Evolutionary conservation across 495 filamentous ascomycete species (phyloP).

Genomic region (Penicillium canescens): DNA sequence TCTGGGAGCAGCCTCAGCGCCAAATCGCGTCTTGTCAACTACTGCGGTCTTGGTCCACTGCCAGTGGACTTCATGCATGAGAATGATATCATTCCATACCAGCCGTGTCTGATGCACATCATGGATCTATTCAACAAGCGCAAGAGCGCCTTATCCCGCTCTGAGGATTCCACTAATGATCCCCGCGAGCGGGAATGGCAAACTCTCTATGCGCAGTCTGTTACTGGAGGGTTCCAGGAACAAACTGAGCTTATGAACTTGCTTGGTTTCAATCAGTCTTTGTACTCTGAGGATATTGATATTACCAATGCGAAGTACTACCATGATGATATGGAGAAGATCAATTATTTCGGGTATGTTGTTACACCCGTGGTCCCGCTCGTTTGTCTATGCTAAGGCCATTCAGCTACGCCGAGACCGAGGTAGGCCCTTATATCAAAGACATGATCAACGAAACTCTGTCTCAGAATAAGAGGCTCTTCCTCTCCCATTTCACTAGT

Average conservation of each 20-base stretch:
- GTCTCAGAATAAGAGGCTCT: constrained; percentile 39
- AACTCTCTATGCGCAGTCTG: constrained; percentile 45
- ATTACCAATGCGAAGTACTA: constrained; percentile 27
- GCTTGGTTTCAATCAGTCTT: constrained; percentile 38
- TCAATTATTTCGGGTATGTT: constrained; percentile 48
- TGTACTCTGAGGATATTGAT: constrained; percentile 35
- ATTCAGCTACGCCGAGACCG: constrained; percentile 35
- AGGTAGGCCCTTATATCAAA: constrained; percentile 42
- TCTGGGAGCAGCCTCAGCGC: constrained; percentile 45
- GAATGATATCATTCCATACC: constrained; percentile 42
- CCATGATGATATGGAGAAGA: constrained; percentile 32
- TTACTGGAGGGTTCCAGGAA: constrained; percentile 45
- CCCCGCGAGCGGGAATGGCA: constrained; percentile 34
- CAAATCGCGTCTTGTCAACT: constrained; percentile 44
- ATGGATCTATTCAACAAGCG: constrained; percentile 41
- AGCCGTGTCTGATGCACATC: constrained; percentile 49
- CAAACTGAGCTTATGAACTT: constrained; percentile 35
- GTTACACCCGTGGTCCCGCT: constrained; percentile 29
- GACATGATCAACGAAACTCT: constrained; percentile 43
- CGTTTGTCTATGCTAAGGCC: constrained; percentile 26
- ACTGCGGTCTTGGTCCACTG: constrained; percentile 46
- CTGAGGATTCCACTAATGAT: constrained; percentile 11
- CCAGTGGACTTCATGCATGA: constrained; percentile 49
- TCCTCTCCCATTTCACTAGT: constrained; percentile 48
- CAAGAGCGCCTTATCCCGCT: constrained; percentile 10